A percentile compares a stretch with the other conserved stretches of the same genome.
phyloP scores from a whole-genome alignment of 2,329 filamentous ascomycete species.

The Penicillium sp. region DNA sequence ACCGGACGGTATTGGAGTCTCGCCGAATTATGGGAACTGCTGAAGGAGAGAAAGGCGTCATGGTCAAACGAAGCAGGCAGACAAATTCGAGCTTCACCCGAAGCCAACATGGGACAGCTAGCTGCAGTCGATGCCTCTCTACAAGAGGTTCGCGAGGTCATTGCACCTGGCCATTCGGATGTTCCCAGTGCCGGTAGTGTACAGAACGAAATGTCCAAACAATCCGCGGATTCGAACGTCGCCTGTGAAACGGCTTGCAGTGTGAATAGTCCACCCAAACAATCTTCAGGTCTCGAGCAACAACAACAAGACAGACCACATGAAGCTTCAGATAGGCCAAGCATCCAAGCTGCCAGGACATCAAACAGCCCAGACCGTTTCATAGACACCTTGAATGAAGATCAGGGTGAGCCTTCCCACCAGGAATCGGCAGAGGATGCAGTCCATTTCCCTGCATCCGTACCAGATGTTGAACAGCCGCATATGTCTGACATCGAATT shows the following conservation, averaged over 20 bases:
- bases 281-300: not conserved
- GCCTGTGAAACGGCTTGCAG: not conserved
- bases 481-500: not conserved
- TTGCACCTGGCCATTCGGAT: not conserved
- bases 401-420: not conserved
- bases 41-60: constrained; percentile 13
- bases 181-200: not conserved
- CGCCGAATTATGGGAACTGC: constrained; percentile 18
- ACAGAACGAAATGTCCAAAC: not conserved
- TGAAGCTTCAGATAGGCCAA: not conserved
- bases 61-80: constrained; percentile 6
- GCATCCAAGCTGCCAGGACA: not conserved
- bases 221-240: not conserved
- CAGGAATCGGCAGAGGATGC: not conserved
- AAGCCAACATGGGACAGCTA: not conserved
- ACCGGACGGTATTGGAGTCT: constrained; percentile 17
- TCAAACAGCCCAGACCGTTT: not conserved
- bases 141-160: not conserved
- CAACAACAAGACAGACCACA: not conserved
- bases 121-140: not conserved
- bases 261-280: not conserved
- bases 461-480: not conserved
- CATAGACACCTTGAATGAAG: not conserved
- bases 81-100: not conserved
- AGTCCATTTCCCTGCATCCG: not conserved